Evolutionary conservation across 768 basidiomycete genomes (phyloP).

Genomic region (Saitozyma podzolica): DNA sequence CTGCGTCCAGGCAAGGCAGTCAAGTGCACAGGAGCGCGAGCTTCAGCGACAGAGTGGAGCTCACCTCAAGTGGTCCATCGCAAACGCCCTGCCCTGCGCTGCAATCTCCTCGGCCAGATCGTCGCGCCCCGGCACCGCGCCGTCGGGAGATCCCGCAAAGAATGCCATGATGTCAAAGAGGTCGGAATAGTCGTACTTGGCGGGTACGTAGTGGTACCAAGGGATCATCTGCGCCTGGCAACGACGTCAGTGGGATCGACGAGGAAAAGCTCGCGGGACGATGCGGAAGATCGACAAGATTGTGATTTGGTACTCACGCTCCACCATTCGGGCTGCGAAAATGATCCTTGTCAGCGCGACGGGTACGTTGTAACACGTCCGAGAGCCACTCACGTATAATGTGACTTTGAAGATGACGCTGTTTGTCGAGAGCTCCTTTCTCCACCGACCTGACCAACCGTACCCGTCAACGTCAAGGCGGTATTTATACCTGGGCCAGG

Average conservation of each 20-base stretch:
- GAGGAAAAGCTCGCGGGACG: no score
- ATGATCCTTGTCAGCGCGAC: slow-evolving; percentile 1
- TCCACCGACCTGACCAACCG: slow-evolving; percentile 15
- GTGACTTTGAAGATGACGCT: slow-evolving; percentile 19
- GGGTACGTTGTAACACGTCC: not conserved
- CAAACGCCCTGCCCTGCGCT: slow-evolving; percentile 10
- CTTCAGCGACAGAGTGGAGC: no score
- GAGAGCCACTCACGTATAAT: slow-evolving; percentile 9
- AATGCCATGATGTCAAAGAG: slow-evolving; percentile 22
- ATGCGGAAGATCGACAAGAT: no score
- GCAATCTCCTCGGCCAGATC: slow-evolving; percentile 17
- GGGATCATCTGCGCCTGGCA: slow-evolving; percentile 15
- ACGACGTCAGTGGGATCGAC: not conserved
- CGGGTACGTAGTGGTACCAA: slow-evolving; percentile 25
- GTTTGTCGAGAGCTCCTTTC: slow-evolving; percentile 12
- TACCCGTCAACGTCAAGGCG: slow-evolving; percentile 19
- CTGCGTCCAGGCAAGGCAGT: not conserved
- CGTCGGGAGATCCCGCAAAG: slow-evolving; percentile 17
- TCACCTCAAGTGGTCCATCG: slow-evolving; percentile 12
- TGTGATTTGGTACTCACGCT: slow-evolving; percentile 4
- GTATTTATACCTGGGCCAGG: slow-evolving; percentile 11
- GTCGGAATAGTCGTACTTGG: slow-evolving; percentile 18
- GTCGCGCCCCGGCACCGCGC: not conserved
- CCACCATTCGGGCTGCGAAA: slow-evolving; percentile 40
- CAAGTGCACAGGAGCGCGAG: no score